Base-by-base conservation (phyloP, 345 rosid genomes). In the Salix brachista region DNA sequence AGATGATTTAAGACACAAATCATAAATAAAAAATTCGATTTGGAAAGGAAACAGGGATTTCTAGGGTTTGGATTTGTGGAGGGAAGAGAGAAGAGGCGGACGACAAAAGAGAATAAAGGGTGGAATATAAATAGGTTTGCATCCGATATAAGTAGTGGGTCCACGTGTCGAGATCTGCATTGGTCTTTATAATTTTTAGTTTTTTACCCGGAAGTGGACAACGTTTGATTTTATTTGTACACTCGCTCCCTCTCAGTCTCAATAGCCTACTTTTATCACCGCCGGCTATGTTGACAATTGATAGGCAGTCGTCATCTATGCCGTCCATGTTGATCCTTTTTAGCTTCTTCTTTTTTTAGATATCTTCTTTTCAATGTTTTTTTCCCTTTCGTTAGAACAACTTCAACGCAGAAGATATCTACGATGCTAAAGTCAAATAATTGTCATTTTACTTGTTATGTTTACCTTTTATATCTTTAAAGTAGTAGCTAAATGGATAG, bases 51-150 rank as follows among this genome's bases (percentile, higher is more conserved):
- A 58, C 65, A 78, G 34, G 26, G 61, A 16, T 8, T 70, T 71
- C 73, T 79, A 80, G 82, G 85, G 81, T 77, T 83, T 67, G 71
- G 44, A 66, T 60, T 46, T 75, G 76, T 17, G 71, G 12, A 74
- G 71, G 7, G 82, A 61, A 26, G 80, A 77, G 78, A 50, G 69
- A 80, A 58, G 69, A 80, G 74, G 85, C 90, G 91, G 89, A 85
- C 88, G 73, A 87, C 86, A 91, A 85, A 73, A 73, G 19, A 69
- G 88, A 86, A 83, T 88, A 85, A 85, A 88, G 90, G 76, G 85
- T 72, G 92, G 89, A 88, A 91, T 92, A 92, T 94, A 94, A 94
- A 94, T 94, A 94, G 96, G 96, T 94, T 92, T 92, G 94, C 94
- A 92, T 94, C 97, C 94, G 97, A 88, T 89, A 82, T 77, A 81